Percentiles rank a stretch among this genome's conserved stretches.
Evolutionary conservation across 2,329 filamentous ascomycete genomes (phyloP).

Genomic region (Magnaporthiopsis incrustans): DNA sequence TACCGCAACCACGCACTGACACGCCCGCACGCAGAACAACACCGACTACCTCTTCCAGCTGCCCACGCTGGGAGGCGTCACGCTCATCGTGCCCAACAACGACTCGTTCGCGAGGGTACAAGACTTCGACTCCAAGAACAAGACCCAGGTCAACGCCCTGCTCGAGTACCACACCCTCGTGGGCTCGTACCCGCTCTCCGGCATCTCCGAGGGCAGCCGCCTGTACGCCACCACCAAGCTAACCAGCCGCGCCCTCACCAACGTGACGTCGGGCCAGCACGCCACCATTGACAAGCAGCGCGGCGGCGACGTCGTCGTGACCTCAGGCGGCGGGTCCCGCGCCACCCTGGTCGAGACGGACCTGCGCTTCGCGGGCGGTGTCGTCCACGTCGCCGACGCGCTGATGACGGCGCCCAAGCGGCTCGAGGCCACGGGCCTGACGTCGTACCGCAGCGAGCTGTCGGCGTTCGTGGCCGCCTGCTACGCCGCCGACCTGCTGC

Average conservation of each 20-base stretch:
- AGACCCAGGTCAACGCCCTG: constrained; percentile 36
- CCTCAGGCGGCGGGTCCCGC: constrained; percentile 32
- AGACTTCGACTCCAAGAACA: constrained; percentile 35
- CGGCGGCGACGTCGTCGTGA: constrained; percentile 30
- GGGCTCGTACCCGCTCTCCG: constrained; percentile 34
- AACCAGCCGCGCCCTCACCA: constrained; percentile 31
- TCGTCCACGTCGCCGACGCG: constrained; percentile 45
- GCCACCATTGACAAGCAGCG: constrained; percentile 38
- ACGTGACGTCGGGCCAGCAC: constrained; percentile 41
- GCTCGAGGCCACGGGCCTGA: constrained; percentile 25
- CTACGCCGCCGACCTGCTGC: constrained; percentile 26
- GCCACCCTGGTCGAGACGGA: constrained; percentile 35
- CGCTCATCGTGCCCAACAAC: constrained; percentile 49
- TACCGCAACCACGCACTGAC: too few species aligned
- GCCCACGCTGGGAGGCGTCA: not conserved
- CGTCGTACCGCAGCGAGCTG: constrained; percentile 25
- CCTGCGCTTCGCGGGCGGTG: constrained; percentile 38
- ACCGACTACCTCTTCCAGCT: constrained; percentile 3
- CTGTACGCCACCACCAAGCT: constrained; percentile 39
- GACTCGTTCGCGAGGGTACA: constrained; percentile 47
- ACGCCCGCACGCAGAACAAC: not conserved
- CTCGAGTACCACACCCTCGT: constrained; percentile 56
- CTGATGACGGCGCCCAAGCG: constrained; percentile 38
- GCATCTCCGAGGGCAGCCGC: constrained; percentile 28
- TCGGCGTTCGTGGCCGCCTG: constrained; percentile 33